Percentiles rank a stretch among this genome's conserved stretches.
These are phyloP conservation scores for Cucumis hystrix DNA, from an alignment of 306 rosid genomes.

Conservation along the genomic window DNA sequence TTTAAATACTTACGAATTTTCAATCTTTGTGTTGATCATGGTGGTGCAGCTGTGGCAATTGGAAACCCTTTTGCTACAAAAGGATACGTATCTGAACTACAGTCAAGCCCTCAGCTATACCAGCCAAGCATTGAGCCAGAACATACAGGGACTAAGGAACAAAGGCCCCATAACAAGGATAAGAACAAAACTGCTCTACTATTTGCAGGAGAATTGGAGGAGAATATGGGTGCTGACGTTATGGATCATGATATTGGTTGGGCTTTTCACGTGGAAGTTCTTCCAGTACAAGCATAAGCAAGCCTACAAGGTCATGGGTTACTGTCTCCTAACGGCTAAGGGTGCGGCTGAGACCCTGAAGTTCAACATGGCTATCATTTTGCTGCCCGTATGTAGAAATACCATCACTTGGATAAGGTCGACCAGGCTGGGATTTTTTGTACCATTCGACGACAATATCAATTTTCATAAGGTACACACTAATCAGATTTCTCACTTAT, in stretches of 20 bases:
- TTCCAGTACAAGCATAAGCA: constrained; percentile 48
- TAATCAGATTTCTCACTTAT: background rate
- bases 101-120: constrained; percentile 98
- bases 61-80: constrained; percentile 88
- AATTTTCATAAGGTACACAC: constrained; percentile 87
- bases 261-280: constrained; percentile 82
- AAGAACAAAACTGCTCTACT: constrained; percentile 55
- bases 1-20: constrained; percentile 17
- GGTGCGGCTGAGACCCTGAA: constrained; percentile 91
- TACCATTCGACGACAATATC: constrained; percentile 97
- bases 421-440: constrained; percentile 41
- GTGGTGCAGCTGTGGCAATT: constrained; percentile 80
- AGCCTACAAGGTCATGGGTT: constrained; percentile 60
- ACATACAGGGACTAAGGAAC: constrained; percentile 75
- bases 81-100: constrained; percentile 89
- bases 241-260: constrained; percentile 64
- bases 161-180: constrained; percentile 56
- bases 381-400: constrained; percentile 90
- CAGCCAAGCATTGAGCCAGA: constrained; percentile 97
- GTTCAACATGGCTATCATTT: constrained; percentile 90
- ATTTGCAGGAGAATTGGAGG: constrained; percentile 86
- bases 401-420: constrained; percentile 89
- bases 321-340: constrained; percentile 81
- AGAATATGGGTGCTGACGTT: constrained; percentile 73
- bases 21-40: constrained; percentile 5